Conservation (phyloP, 2,329 filamentous ascomycete genomes). For the Calonectria hongkongensis region DNA sequence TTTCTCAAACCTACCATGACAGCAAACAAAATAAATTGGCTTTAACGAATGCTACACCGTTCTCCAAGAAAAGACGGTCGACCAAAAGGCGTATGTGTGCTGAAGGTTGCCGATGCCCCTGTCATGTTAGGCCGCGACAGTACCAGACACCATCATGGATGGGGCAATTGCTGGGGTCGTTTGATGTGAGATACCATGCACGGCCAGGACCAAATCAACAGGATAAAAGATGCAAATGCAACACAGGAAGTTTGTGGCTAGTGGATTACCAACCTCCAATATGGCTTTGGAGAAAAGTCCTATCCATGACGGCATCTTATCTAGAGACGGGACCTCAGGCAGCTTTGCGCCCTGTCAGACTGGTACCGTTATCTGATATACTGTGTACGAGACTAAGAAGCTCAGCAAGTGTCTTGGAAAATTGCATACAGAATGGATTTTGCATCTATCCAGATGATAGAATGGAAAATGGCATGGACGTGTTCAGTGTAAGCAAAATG, state of each 20-base stretch:
- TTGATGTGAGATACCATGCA: not conserved
- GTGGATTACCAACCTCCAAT: not conserved
- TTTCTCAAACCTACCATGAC: too few species aligned
- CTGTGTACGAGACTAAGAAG: not conserved
- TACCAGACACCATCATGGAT: not conserved
- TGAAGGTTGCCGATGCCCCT: not conserved
- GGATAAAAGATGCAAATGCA: not conserved
- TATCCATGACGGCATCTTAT: not conserved
- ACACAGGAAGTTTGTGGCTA: not conserved
- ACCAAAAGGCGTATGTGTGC: not conserved
- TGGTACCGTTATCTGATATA: accelerated
- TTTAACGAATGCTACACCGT: too few species aligned
- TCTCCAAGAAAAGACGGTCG: too few species aligned
- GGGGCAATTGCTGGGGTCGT: not conserved
- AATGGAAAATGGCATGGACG: not conserved
- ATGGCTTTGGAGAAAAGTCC: not conserved
- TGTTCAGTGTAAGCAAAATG: not conserved
- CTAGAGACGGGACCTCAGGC: not conserved
- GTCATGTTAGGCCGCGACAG: not conserved
- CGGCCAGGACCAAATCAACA: not conserved
- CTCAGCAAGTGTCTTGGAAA: not conserved
- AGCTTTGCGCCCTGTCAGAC: not conserved
- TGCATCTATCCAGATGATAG: not conserved
- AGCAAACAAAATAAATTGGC: accelerated
- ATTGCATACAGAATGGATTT: not conserved